Percentiles rank a stretch among this genome's conserved stretches.
Conservation (phyloP, 257 asterid genomes). For the Primulina huaijiensis region DNA sequence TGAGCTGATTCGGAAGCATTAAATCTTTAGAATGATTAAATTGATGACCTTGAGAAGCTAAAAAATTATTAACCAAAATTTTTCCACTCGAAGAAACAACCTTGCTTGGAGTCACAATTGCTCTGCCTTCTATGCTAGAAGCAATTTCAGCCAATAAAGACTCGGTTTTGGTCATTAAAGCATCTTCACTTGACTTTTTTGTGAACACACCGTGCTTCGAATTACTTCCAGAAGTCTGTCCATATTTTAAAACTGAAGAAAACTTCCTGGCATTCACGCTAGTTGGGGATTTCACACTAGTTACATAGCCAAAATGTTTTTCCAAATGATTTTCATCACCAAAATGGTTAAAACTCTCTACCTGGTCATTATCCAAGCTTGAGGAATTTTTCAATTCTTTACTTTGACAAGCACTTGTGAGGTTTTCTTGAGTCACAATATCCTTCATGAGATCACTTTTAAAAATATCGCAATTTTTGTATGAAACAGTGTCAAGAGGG, state of each 20-base stretch:
- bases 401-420: constrained; percentile 28
- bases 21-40: constrained; percentile 31
- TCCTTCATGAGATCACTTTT: constrained; percentile 27
- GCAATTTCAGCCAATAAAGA: constrained; percentile 41
- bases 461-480: constrained; percentile 15
- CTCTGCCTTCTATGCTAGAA: constrained; percentile 35
- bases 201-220: constrained; percentile 31
- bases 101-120: constrained; percentile 29
- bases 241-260: constrained; percentile 24
- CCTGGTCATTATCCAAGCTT: constrained; percentile 23
- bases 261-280: constrained; percentile 25
- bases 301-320: constrained; percentile 30
- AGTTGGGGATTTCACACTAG: constrained; percentile 30
- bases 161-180: constrained; percentile 40
- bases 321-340: constrained; percentile 35
- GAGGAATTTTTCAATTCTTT: constrained; percentile 31
- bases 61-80: constrained; percentile 30
- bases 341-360: constrained; percentile 26
- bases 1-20: constrained; percentile 32
- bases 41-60: constrained; percentile 36
- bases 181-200: constrained; percentile 34
- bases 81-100: constrained; percentile 42
- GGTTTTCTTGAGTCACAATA: constrained; percentile 33
- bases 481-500: constrained; percentile 39
- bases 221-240: constrained; percentile 34